Evolutionary conservation across 2,329 filamentous ascomycete genomes (phyloP).

Genomic region (Sporothrix dimorphospora): DNA sequence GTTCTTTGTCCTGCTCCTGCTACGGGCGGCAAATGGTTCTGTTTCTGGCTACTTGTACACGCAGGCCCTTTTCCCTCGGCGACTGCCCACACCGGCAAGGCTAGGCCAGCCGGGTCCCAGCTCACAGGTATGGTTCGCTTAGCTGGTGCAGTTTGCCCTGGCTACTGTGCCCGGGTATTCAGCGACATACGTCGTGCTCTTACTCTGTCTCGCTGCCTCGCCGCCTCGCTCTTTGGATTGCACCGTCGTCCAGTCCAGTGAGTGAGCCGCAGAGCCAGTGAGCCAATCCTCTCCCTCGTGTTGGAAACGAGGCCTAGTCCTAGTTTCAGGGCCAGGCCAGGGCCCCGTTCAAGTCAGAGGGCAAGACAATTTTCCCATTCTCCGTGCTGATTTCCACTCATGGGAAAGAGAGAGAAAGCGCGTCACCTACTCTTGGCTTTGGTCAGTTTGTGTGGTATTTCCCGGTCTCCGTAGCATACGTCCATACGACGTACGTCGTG

Average conservation of each 20-base stretch:
- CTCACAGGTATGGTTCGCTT: not conserved
- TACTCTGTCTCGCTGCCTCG: not conserved
- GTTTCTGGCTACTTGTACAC: constrained; percentile 24
- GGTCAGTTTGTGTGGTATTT: not conserved
- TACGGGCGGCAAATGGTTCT: constrained; percentile 26
- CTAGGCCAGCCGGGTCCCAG: not conserved
- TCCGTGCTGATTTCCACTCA: not conserved
- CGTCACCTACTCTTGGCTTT: not conserved
- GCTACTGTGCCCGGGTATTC: not conserved
- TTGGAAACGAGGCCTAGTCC: not conserved
- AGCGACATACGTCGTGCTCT: not conserved
- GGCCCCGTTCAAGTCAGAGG: no score
- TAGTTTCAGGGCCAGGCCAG: not conserved
- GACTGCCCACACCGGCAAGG: not conserved
- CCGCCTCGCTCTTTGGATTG: constrained; percentile 10
- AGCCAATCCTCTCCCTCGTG: not conserved
- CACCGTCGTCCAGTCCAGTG: not conserved
- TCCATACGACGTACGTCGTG: not conserved
- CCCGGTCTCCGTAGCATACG: not conserved
- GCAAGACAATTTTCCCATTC: not conserved
- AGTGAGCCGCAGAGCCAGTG: not conserved
- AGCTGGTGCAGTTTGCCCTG: not conserved
- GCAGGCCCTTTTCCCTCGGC: constrained; percentile 10
- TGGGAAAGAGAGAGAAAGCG: no score
- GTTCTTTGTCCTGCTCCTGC: not conserved